Evolutionary conservation across 495 filamentous ascomycete genomes (phyloP).

Genomic region (Penicillium ochrochloron): DNA sequence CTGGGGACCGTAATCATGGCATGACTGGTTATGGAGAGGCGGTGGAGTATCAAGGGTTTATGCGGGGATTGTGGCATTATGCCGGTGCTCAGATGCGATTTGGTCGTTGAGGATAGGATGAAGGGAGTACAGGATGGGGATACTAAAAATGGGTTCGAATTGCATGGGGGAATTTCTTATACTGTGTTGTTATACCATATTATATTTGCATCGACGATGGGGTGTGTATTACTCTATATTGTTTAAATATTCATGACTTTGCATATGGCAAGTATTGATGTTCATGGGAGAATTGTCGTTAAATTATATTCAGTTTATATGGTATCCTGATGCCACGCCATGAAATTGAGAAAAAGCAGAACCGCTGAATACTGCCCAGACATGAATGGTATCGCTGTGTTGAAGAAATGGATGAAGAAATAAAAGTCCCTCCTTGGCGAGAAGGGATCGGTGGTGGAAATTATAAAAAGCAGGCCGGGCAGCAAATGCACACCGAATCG

Average conservation of each 20-base stretch:
- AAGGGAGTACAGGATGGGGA: neutral
- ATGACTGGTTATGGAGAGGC: slow-evolving; percentile 49
- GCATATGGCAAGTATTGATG: neutral
- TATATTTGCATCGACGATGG: slow-evolving; percentile 15
- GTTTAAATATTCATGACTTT: slow-evolving; percentile 10
- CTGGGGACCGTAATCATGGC: slow-evolving; percentile 48
- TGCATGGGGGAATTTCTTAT: slow-evolving; percentile 6
- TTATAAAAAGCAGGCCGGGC: neutral
- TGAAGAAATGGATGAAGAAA: neutral
- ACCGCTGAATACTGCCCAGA: neutral
- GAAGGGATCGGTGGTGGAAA: neutral
- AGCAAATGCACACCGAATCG: neutral
- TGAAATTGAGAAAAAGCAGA: neutral
- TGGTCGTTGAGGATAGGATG: slow-evolving; percentile 63
- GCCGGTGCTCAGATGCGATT: slow-evolving; percentile 87
- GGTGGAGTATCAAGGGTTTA: slow-evolving; percentile 93
- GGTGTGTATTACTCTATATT: slow-evolving; percentile 6
- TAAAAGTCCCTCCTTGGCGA: neutral
- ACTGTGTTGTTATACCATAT: slow-evolving; percentile 23
- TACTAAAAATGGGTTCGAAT: slow-evolving; percentile 2
- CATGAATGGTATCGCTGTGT: slow-evolving; percentile 3
- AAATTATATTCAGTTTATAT: slow-evolving; percentile 10
- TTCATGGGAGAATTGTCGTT: slow-evolving; percentile 11
- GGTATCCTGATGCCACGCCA: slow-evolving; percentile 29
- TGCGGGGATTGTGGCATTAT: slow-evolving; percentile 79